These are phyloP conservation scores for Gymnopus androsaceus DNA, from an alignment of 1,284 basidiomycete genomes.

Conservation along the genomic window DNA sequence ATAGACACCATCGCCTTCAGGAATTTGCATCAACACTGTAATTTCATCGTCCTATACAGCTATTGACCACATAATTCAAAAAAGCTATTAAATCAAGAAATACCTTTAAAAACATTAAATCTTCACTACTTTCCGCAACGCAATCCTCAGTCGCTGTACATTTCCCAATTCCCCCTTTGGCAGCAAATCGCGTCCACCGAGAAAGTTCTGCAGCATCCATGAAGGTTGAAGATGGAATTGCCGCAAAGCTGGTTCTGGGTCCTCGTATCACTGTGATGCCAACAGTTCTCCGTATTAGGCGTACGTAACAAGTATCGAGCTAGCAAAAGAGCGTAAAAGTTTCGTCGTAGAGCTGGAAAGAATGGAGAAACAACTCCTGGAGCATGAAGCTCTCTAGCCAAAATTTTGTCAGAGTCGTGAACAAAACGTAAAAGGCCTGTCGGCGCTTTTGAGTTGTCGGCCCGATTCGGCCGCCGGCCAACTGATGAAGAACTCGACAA, in stretches of 20 bases:
- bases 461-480: no score
- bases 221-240: not conserved
- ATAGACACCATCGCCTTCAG: conserved; percentile 54
- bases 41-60: conserved; percentile 73
- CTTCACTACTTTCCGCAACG: conserved; percentile 73
- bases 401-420: no score
- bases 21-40: conserved; percentile 75
- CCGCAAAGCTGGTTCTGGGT: not conserved
- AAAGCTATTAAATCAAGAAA: not conserved
- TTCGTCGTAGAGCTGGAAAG: not conserved
- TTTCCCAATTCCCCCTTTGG: conserved; percentile 79
- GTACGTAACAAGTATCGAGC: not conserved
- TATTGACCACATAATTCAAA: not conserved
- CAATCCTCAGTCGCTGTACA: conserved; percentile 76
- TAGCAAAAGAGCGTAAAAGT: not conserved
- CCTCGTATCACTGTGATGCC: not conserved
- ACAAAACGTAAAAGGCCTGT: no score
- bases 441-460: no score
- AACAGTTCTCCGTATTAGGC: not conserved
- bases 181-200: conserved; percentile 79
- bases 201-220: conserved; percentile 76
- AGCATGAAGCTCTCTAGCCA: no score
- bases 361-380: not conserved
- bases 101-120: conserved; percentile 88
- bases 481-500: no score